These are phyloP conservation scores for Globisporangium mamillatum DNA, from an alignment of 352 stramenopile genomes.

Conservation along the genomic window DNA sequence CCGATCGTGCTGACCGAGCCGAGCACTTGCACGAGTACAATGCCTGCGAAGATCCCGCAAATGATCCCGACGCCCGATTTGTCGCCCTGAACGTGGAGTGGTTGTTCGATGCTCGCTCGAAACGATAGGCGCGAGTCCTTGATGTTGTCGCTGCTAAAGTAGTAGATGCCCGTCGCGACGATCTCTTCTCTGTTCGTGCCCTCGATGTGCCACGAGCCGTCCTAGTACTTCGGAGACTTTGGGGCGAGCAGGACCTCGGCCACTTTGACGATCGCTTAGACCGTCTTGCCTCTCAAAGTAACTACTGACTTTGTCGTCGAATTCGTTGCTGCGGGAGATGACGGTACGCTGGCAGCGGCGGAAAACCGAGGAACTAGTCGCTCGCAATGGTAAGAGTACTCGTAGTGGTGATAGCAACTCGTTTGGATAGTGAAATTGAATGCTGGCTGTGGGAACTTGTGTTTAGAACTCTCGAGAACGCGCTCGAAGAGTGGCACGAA, in stretches of 20 bases:
- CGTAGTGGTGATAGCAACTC: not conserved
- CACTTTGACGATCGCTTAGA: constrained; percentile 52
- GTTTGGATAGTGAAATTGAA: not conserved
- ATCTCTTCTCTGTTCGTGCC: constrained; percentile 39
- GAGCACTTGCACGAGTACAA: constrained; percentile 22
- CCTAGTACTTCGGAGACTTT: constrained; percentile 32
- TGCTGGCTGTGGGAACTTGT: not conserved
- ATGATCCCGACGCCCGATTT: constrained; percentile 20
- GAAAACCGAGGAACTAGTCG: not conserved
- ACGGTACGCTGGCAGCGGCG: constrained; percentile 9
- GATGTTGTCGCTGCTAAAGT: constrained; percentile 49
- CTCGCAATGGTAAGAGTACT: constrained; percentile 10
- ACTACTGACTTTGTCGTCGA: not conserved
- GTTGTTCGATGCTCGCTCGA: constrained; percentile 24
- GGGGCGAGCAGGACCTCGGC: constrained; percentile 46
- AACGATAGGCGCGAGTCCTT: constrained; percentile 36
- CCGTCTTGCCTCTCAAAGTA: constrained; percentile 20
- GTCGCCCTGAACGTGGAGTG: constrained; percentile 27
- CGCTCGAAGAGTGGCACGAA: constrained; percentile 47
- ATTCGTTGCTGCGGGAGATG: not conserved
- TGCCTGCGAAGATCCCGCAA: constrained; percentile 25
- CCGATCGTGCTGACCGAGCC: constrained; percentile 22
- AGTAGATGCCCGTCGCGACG: constrained; percentile 44
- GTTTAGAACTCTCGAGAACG: constrained; percentile 5
- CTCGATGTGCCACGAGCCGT: constrained; percentile 49